Evolutionary conservation across 78 protist genomes (phyloP).

Genomic region (Ministeria vibrans): DNA sequence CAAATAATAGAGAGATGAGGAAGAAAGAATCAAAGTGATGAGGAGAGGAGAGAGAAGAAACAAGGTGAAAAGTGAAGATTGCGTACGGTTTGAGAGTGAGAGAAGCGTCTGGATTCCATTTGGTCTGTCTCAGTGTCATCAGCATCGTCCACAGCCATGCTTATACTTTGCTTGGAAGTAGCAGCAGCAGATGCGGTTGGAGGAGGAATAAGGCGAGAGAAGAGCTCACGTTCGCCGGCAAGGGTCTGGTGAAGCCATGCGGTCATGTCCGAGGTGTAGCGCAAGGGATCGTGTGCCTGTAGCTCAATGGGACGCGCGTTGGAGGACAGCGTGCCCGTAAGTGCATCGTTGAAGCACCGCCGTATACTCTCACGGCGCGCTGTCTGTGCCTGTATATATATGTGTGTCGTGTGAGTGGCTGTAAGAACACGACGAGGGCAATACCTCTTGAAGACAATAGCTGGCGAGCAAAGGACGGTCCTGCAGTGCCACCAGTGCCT

Average conservation of each 20-base stretch:
- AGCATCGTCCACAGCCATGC: no score
- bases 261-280: constrained; percentile 51
- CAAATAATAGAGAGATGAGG: no score
- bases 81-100: no score
- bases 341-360: neutral
- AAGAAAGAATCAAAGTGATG: no score
- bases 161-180: no score
- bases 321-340: neutral
- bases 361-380: neutral
- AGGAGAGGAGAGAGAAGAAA: no score
- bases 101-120: no score
- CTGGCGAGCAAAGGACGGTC: constrained; percentile 7
- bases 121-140: no score
- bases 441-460: constrained; percentile 27
- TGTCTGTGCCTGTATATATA: neutral
- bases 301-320: constrained; percentile 29
- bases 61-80: no score
- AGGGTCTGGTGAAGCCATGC: constrained; percentile 64
- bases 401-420: no score
- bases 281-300: constrained; percentile 56
- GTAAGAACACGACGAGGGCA: constrained; percentile 4
- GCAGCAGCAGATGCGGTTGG: no score
- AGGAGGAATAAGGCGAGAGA: no score
- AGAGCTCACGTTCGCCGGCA: constrained; percentile 40
- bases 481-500: constrained; percentile 7